Base-by-base conservation (phyloP, 2,329 filamentous ascomycete species). In the Rhynchosporium agropyri region DNA sequence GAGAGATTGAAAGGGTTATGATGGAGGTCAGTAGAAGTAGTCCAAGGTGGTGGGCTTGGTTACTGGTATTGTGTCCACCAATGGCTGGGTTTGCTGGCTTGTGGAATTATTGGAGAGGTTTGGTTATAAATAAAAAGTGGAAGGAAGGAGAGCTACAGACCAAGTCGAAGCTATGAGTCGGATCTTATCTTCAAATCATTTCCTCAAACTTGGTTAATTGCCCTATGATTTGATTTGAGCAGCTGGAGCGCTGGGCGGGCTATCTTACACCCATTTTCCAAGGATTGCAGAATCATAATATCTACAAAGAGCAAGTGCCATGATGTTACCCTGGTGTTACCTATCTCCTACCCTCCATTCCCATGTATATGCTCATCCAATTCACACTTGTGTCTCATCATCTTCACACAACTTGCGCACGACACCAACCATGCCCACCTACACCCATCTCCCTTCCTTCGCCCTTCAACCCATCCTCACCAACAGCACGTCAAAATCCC, bases 91-190 rank as follows among this genome's bases (percentile, higher is more conserved):
- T 83, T 10, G 83, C 87, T 62, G 91, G 87, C 0, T 77, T 85
- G 33, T 93, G 88, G 87, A 88, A 84, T 69, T 85, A 91, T 74
- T 87, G 87, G 78, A 81, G 86, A 73, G 95, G 93, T 76, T 82
- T 84, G 73, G 82, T 80, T 71, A 86, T 88, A 68, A 90, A 91
- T 76, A 83, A 79, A 75, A 79, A 79, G 64, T 96, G 92, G 92
- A 84, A 86, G 67, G 80, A 80, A 68, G 78, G 81, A 76, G 80
- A 84, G 74, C 73, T 77, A 71, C 80, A 79, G 70, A 80, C 84
- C 69, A 88, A 86, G 78, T 82, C 84, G 33, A 87, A 82, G 75
- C 73, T 88, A n/a, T 59, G 57, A 59, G n/a, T 6, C 31, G 13
- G 46, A 13, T 12, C 13, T 31, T 26, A 7, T 38, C 42, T 20